Percentiles rank a stretch among this genome's conserved stretches.
Conservation (phyloP, 2,329 filamentous ascomycete genomes). For the Magnaporthales sp. region DNA sequence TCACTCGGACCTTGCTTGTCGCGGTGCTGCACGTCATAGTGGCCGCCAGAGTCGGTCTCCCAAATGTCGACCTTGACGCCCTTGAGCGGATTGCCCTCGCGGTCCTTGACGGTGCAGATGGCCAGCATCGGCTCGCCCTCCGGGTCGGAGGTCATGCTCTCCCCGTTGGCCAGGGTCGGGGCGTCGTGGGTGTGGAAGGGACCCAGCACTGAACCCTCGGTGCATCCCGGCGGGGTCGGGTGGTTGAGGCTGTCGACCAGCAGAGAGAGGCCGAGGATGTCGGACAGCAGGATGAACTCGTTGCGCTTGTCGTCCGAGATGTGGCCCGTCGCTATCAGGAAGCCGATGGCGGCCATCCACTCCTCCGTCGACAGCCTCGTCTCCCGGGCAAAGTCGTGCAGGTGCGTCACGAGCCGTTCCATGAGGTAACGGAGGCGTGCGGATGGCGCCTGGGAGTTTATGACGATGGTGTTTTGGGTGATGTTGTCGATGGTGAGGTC, state of each 20-base stretch:
- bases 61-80: slow-evolving; percentile 72
- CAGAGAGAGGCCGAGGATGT: slow-evolving; percentile 70
- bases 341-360: slow-evolving; percentile 68
- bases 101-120: slow-evolving; percentile 63
- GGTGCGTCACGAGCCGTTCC: slow-evolving; percentile 63
- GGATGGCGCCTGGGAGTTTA: slow-evolving; percentile 63
- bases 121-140: slow-evolving; percentile 63
- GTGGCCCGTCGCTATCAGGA: slow-evolving; percentile 64
- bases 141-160: slow-evolving; percentile 58
- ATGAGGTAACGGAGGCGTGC: slow-evolving; percentile 63
- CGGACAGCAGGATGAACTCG: slow-evolving; percentile 77
- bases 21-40: slow-evolving; percentile 74
- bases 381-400: slow-evolving; percentile 77
- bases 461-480: slow-evolving; percentile 64
- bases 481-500: slow-evolving; percentile 75
- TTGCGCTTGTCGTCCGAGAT: slow-evolving; percentile 67
- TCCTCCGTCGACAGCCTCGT: slow-evolving; percentile 67
- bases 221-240: slow-evolving; percentile 61
- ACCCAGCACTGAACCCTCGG: slow-evolving; percentile 72
- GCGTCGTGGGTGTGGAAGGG: slow-evolving; percentile 81
- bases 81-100: slow-evolving; percentile 49
- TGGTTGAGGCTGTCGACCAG: slow-evolving; percentile 79
- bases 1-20: slow-evolving; percentile 59
- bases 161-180: slow-evolving; percentile 44
- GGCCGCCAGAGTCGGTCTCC: slow-evolving; percentile 74